Percentiles rank a stretch among this genome's conserved stretches.
These are phyloP conservation scores for Wallacemonas sp. DNA, from an alignment of 208 protist genomes.

Conservation along the genomic window DNA sequence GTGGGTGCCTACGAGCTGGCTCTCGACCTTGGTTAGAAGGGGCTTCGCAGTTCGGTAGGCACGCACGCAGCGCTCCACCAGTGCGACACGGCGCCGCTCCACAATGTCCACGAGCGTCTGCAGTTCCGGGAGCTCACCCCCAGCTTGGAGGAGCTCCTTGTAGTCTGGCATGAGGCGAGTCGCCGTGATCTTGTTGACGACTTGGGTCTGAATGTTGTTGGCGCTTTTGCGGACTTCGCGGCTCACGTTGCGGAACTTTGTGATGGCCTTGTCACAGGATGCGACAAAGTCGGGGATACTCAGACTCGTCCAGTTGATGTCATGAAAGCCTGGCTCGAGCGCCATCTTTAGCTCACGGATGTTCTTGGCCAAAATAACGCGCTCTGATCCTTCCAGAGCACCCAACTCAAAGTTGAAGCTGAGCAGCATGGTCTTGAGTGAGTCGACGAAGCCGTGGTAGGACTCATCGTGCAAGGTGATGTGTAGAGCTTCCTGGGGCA, in stretches of 20 bases:
- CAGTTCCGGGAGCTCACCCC: conserved; percentile 89
- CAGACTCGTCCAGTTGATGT: conserved; percentile 99
- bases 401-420: conserved; percentile 90
- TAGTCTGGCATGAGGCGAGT: conserved; percentile 85
- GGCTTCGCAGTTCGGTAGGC: conserved; percentile 95
- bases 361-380: conserved; percentile 88
- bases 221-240: conserved; percentile 97
- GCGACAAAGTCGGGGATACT: conserved; percentile 96
- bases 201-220: conserved; percentile 90
- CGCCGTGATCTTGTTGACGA: conserved; percentile 89
- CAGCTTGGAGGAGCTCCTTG: conserved; percentile 72
- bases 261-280: conserved; percentile 93
- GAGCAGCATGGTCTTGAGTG: conserved; percentile 94
- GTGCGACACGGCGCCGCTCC: conserved; percentile 76
- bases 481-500: conserved; percentile 96
- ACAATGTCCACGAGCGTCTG: conserved; percentile 92
- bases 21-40: conserved; percentile 96
- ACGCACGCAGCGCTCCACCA: conserved; percentile 85
- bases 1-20: conserved; percentile 90
- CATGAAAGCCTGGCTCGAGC: conserved; percentile 92
- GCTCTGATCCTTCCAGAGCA: conserved; percentile 86
- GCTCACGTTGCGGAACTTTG: conserved; percentile 95
- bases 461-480: conserved; percentile 98
- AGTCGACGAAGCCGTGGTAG: conserved; percentile 95
- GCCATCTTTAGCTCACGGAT: conserved; percentile 89